phyloP scores from a whole-genome alignment of 2,329 filamentous ascomycete species.

The Clonostachys solani region DNA sequence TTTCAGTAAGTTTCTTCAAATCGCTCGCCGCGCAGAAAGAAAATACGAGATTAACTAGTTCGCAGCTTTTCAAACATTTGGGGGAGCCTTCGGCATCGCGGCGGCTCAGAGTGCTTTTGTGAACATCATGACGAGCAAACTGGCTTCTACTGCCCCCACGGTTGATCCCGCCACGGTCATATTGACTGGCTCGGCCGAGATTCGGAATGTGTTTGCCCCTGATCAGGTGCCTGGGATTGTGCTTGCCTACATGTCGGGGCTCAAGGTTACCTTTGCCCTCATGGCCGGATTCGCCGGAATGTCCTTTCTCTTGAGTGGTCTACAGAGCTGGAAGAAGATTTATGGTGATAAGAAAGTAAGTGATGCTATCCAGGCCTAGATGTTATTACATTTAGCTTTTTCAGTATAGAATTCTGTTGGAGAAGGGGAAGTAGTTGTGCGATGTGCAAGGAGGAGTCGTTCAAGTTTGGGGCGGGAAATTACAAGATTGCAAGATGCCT shows the following conservation, averaged over 20 bases:
- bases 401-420: too few relatives aligned
- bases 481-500: too few relatives aligned
- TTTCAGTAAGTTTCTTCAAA: conserved; percentile 10
- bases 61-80: conserved; percentile 32
- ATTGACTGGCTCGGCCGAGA: conserved; percentile 37
- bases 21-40: not conserved
- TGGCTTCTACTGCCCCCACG: conserved; percentile 17
- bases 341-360: too few relatives aligned
- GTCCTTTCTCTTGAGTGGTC: too few relatives aligned
- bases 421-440: too few relatives aligned
- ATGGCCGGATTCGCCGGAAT: too few relatives aligned
- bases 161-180: conserved; percentile 21
- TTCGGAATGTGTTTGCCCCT: conserved; percentile 40
- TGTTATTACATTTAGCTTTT: too few relatives aligned
- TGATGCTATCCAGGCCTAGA: too few relatives aligned
- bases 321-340: too few relatives aligned
- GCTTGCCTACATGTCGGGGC: conserved; percentile 51
- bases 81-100: conserved; percentile 34
- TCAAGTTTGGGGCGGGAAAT: too few relatives aligned
- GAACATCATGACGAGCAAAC: conserved; percentile 21
- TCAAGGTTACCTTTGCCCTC: conserved; percentile 54
- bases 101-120: conserved; percentile 31
- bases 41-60: not conserved
- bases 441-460: too few relatives aligned
- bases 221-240: conserved; percentile 44